Base-by-base conservation (phyloP, 805 yeast genomes). In the Wickerhamomyces bovis region DNA sequence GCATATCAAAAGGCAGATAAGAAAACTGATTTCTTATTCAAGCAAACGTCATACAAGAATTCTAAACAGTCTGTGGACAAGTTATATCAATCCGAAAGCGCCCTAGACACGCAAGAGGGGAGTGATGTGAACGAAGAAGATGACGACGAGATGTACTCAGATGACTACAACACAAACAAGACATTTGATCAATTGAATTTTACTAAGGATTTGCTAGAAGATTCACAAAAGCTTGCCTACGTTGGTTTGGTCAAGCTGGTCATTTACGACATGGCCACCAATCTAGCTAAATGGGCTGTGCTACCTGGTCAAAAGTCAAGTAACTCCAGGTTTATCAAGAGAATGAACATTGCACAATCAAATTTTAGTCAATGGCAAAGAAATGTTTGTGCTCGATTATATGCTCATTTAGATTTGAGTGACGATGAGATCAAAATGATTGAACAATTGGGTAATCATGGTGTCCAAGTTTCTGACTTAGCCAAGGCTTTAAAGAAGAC, bases 191-290 rank as follows among this genome's bases (percentile, higher is more conserved):
- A 90, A 47, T 69, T 94, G 52, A 78, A 79, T 45, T 77, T 92
- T 1, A 94, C 97, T 6, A 88, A 83, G 61, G 77, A 80, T 21
- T 77, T 94, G 78, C 72, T 94, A 15, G 73, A 81, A 8, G 98
- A 89, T 16, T 72, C 84, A 15, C 97, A 94, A 63, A 83, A 87
- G 57, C 83, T 90, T 51, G 98, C 98, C 2, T 94, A 94, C 60
- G 85, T 86, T 7, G 98, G 97, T 0, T 72, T 92, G 10, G 81
- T 85, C 9, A 84, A 86, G 54, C 75, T 94, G 31, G 73, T 85
- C 6, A 76, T 83, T 44, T 86, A 85, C 21, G 86, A 85, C 19
- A 80, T 89, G 84, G 95, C 95, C 18, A 77, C 87, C 0, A 81
- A 80, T n/a, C 66, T 90, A 48, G 90, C 94, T n/a, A 48, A 44